A percentile compares a stretch with the other conserved stretches of the same genome.
Evolutionary conservation across 352 stramenopile species (phyloP).

Genomic region (Phytophthora agathidicida): DNA sequence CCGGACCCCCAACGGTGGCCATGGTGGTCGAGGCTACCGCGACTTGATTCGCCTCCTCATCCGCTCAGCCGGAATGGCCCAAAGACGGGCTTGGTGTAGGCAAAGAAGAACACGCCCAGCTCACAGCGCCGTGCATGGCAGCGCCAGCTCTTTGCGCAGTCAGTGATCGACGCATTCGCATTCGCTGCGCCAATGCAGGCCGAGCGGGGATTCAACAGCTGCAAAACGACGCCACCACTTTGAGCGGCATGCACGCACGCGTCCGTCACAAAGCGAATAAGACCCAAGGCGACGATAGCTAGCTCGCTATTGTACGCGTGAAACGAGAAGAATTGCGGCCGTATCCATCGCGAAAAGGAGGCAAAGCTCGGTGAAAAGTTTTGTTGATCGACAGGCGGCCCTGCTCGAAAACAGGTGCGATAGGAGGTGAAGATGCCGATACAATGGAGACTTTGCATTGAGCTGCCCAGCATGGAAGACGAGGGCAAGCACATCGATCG

Average conservation of each 20-base stretch:
- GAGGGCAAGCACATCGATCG: slow-evolving; percentile 14
- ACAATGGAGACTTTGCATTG: slow-evolving; percentile 7
- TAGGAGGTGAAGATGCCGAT: slow-evolving; percentile 19
- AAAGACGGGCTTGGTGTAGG: slow-evolving; percentile 20
- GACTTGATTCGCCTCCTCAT: slow-evolving; percentile 22
- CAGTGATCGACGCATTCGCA: neutral
- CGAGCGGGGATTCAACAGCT: slow-evolving; percentile 32
- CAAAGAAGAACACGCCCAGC: slow-evolving; percentile 31
- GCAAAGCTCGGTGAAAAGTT: slow-evolving; percentile 32
- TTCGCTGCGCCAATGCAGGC: neutral
- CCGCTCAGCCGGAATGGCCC: slow-evolving; percentile 19
- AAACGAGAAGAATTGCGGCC: too few species aligned
- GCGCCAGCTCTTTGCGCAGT: neutral
- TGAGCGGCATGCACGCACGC: too few species aligned
- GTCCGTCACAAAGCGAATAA: too few species aligned
- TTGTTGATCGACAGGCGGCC: slow-evolving; percentile 27
- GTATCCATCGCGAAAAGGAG: neutral
- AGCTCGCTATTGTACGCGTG: too few species aligned
- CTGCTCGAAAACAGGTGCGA: slow-evolving; percentile 39
- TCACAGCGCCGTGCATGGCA: slow-evolving; percentile 21
- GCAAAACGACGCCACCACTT: too few species aligned
- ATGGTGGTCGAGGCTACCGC: neutral
- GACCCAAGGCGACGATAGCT: too few species aligned
- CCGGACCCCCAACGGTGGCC: too few species aligned
- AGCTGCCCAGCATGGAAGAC: slow-evolving; percentile 13